Evolutionary conservation across 2,329 filamentous ascomycete species (phyloP), one percentile per base, ranked within the genome.

Genomic region (Colletotrichum eleusines): DNA sequence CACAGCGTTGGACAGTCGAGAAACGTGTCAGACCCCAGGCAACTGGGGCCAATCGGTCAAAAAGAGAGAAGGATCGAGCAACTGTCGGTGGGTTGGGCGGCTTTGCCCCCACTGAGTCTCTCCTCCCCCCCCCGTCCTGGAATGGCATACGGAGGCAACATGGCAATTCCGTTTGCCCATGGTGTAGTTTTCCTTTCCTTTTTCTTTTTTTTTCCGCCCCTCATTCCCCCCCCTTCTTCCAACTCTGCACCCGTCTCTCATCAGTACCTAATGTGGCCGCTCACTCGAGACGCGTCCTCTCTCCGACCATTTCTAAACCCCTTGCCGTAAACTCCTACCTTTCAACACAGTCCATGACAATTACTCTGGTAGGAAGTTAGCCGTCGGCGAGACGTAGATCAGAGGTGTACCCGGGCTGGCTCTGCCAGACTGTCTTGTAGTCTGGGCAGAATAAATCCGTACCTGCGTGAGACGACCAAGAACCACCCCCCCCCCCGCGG

Each of bases 101-200:
- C 35, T 26, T 18, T 62, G 14, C 20, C 20, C 28, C 20, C 28
- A n/a, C 58, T 26, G 20, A 48, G n/a, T n/a, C 28, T 20, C 38
- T 35, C 54, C 5, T 33, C 38, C 57, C 57, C 23, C 20, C 18
- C 26, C 18, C 20, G 18, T 31, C 23, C 6, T 38, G 18, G 35
- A 20, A 38, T 18, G 18, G 60, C 23, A 38, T 42, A 26, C n/a
- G 12, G 23, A 53, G 48, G 5, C 16, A 40, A 44, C 63, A 66
- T 66, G 63, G 63, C 63, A 66, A 61, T 67, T 31, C 33, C 42
- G 57, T 42, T 68, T 68, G 60, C 51, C 59, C 59, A 55, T 68
- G n/a, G n/a, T n/a, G n/a, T n/a, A n/a, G n/a, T 64, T 46, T 35
- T 4, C 5, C 6, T 48, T 31, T 23, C 23, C 28, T 48, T 31